Conservation (phyloP, 352 stramenopile species). For the Phytopythium delawarense region DNA sequence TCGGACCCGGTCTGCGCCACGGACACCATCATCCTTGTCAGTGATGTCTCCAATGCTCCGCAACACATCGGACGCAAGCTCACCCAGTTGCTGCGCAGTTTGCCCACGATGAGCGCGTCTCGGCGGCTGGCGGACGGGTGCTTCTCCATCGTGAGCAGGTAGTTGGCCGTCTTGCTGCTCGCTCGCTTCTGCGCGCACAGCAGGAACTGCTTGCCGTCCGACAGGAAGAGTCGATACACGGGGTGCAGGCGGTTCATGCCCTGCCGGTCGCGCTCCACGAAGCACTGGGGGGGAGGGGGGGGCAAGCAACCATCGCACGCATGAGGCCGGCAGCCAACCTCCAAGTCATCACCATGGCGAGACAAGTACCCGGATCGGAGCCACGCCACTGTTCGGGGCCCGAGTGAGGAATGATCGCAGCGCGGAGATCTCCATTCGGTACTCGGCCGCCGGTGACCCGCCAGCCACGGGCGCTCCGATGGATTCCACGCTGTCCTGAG, state of each 20-base stretch:
- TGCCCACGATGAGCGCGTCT: slow-evolving; percentile 40
- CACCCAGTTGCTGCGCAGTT: slow-evolving; percentile 60
- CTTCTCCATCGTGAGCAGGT: slow-evolving; percentile 50
- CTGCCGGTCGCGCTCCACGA: slow-evolving; percentile 47
- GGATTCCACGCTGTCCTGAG: neutral
- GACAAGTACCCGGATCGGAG: slow-evolving; percentile 26
- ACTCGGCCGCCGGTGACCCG: slow-evolving; percentile 2
- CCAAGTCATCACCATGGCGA: neutral
- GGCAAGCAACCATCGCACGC: neutral
- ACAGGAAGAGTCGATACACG: slow-evolving; percentile 53
- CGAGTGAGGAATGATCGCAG: slow-evolving; percentile 35
- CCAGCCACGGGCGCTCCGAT: neutral
- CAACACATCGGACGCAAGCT: neutral
- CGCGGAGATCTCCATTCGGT: slow-evolving; percentile 21
- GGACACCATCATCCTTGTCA: neutral
- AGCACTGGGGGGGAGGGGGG: slow-evolving; percentile 30
- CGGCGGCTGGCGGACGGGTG: slow-evolving; percentile 25
- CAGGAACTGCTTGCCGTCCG: slow-evolving; percentile 47
- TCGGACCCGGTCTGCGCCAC: slow-evolving; percentile 38
- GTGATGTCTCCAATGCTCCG: neutral
- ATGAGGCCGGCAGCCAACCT: neutral
- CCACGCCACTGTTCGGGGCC: slow-evolving; percentile 16
- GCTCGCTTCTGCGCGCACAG: slow-evolving; percentile 47
- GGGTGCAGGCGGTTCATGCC: slow-evolving; percentile 44
- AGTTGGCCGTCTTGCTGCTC: slow-evolving; percentile 55